Percentiles rank a stretch among this genome's conserved stretches.
These are phyloP conservation scores for Fusarium lyarnte DNA, from an alignment of 2,329 filamentous ascomycete genomes.

Conservation along the genomic window DNA sequence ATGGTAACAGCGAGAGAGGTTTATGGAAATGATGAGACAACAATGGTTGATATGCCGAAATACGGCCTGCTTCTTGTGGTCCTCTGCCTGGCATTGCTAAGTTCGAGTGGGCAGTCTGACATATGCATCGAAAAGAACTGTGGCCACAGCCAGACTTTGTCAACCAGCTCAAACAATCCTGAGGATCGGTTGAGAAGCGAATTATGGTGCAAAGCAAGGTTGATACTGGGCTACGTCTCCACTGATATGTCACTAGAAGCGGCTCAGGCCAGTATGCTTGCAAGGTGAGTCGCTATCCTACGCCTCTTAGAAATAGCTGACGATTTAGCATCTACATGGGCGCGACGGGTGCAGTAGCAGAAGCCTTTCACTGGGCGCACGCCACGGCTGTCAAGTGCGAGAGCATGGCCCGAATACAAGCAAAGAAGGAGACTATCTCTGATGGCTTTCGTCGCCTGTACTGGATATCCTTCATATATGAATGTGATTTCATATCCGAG, in stretches of 20 bases:
- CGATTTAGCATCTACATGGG: constrained; percentile 39
- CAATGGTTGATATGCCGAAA: background rate
- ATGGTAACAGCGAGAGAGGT: background rate
- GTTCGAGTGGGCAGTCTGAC: background rate
- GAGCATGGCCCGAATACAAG: constrained; percentile 28
- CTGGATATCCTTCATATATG: constrained; percentile 46
- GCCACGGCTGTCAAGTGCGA: constrained; percentile 44
- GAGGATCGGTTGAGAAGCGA: background rate
- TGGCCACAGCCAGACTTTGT: background rate
- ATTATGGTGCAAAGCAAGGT: constrained; percentile 39
- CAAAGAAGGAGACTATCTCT: background rate
- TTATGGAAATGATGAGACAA: background rate
- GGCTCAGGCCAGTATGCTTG: constrained; percentile 43
- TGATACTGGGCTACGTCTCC: constrained; percentile 35
- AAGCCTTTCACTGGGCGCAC: constrained; percentile 43
- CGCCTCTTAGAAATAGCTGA: background rate
- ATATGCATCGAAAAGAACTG: background rate
- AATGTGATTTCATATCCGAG: constrained; percentile 46
- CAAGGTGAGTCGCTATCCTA: constrained; percentile 24
- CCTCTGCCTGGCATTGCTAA: constrained; percentile 4
- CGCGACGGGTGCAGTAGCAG: constrained; percentile 34
- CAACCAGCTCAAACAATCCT: background rate
- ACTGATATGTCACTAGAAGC: constrained; percentile 35
- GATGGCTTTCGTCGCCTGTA: constrained; percentile 42
- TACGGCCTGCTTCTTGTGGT: constrained; percentile 14